Conservation (phyloP, 2,329 filamentous ascomycete species). For the Botrytis cinerea region DNA sequence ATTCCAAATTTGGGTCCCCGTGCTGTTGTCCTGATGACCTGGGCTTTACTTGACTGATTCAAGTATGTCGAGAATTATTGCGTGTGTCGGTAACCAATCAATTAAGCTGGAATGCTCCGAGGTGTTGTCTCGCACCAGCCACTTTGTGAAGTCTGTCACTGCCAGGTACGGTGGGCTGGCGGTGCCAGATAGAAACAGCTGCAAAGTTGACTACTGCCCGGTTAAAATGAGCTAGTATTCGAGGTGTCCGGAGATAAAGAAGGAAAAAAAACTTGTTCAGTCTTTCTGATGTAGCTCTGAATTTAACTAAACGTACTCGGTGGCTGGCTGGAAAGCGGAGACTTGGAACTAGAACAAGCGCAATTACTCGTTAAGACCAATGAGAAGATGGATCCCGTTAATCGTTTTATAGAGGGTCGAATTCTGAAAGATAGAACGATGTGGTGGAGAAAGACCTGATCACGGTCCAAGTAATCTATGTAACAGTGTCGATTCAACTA, state of each 20-base stretch:
- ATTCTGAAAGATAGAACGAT: neutral
- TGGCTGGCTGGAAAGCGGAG: slow-evolving; percentile 21
- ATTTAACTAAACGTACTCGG: slow-evolving; percentile 18
- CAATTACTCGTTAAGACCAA: slow-evolving; percentile 12
- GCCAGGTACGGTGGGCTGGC: slow-evolving; percentile 30
- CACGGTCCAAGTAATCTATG: slow-evolving; percentile 20
- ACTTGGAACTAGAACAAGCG: slow-evolving; percentile 10
- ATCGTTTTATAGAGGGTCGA: neutral
- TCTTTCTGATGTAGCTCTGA: slow-evolving; percentile 7
- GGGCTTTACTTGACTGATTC: slow-evolving; percentile 5
- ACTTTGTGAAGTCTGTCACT: slow-evolving; percentile 27
- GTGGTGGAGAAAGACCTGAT: slow-evolving; percentile 13
- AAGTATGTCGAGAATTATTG: slow-evolving; percentile 20
- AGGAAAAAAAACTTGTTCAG: slow-evolving; percentile 21
- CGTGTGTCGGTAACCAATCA: slow-evolving; percentile 17
- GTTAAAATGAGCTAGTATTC: neutral
- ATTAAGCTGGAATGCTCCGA: slow-evolving; percentile 31
- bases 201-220: neutral
- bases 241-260: slow-evolving; percentile 2
- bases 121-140: slow-evolving; percentile 24
- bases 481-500: slow-evolving; percentile 1
- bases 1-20: neutral
- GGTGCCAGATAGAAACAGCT: slow-evolving; percentile 4
- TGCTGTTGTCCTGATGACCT: neutral
- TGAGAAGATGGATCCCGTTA: slow-evolving; percentile 5